Evolutionary conservation across 2,329 filamentous ascomycete genomes (phyloP).

Genomic region (Aspergillus novoparasiticus): DNA sequence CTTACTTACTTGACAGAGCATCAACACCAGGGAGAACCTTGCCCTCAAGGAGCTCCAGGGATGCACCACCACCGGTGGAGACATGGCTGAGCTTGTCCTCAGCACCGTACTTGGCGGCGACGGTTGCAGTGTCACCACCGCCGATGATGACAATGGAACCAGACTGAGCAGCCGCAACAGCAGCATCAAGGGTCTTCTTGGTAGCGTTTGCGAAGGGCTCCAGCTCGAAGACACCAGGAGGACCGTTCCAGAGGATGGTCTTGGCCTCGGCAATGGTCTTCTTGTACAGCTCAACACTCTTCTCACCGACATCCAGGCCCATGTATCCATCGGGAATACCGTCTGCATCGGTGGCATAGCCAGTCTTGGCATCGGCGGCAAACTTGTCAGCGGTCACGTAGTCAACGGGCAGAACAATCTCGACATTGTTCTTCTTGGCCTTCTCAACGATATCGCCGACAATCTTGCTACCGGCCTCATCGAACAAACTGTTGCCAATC

Average conservation of each 20-base stretch:
- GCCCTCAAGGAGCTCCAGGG: conserved; percentile 93
- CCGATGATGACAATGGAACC: conserved; percentile 98
- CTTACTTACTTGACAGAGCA: conserved; percentile 78
- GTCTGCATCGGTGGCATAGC: conserved; percentile 78
- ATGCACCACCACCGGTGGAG: conserved; percentile 93
- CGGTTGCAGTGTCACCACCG: conserved; percentile 95
- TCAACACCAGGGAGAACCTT: conserved; percentile 94
- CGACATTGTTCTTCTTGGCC: conserved; percentile 94
- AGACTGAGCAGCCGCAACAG: conserved; percentile 74
- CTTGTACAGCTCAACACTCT: conserved; percentile 88
- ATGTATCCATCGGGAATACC: conserved; percentile 98
- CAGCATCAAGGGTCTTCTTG: conserved; percentile 87
- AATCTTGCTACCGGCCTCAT: conserved; percentile 90
- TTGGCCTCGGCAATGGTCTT: conserved; percentile 82
- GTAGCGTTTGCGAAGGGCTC: conserved; percentile 91
- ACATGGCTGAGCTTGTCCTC: conserved; percentile 99
- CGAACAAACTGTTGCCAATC: conserved; percentile 90
- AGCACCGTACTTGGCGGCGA: conserved; percentile 93
- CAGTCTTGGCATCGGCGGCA: conserved; percentile 76
- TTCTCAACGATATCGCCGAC: conserved; percentile 87
- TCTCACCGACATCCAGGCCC: conserved; percentile 91
- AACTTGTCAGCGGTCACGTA: conserved; percentile 98
- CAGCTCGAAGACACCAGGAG: conserved; percentile 95
- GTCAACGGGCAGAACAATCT: conserved; percentile 91
- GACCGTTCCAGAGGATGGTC: conserved; percentile 99